Conservation (phyloP, 768 basidiomycete species). For the Xerocomellus amylosporus region DNA sequence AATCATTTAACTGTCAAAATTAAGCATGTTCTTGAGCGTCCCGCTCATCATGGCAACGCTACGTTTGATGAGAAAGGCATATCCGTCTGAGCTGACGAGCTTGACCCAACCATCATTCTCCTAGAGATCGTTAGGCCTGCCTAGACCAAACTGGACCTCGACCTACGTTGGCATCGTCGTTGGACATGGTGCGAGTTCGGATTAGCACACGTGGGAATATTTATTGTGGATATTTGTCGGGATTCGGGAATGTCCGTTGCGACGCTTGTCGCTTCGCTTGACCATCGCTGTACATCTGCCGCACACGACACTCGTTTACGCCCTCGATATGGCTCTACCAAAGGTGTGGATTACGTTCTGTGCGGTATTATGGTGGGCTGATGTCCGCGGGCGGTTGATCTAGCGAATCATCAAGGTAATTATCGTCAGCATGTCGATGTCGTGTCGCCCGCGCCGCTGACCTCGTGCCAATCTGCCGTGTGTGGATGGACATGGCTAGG, state of each 20-base stretch:
- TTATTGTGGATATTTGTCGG: conserved; percentile 7
- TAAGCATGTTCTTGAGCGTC: conserved; percentile 79
- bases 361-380: neutral
- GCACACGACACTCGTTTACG: conserved; percentile 15
- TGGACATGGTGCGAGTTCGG: conserved; percentile 15
- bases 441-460: conserved; percentile 22
- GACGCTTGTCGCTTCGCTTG: conserved; percentile 9
- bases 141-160: neutral
- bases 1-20: conserved; percentile 54
- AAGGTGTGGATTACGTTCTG: conserved; percentile 27
- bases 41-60: conserved; percentile 77
- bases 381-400: conserved; percentile 13
- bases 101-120: conserved; percentile 64
- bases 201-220: conserved; percentile 22
- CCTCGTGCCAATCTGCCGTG: conserved; percentile 12
- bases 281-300: conserved; percentile 13
- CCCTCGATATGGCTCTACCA: conserved; percentile 34
- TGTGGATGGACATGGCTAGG: conserved; percentile 47
- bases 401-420: conserved; percentile 55
- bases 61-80: conserved; percentile 72
- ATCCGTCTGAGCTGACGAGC: conserved; percentile 75
- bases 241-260: conserved; percentile 9
- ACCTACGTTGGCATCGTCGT: conserved; percentile 20
- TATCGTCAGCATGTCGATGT: conserved; percentile 10
- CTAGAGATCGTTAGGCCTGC: conserved; percentile 3